Percentiles rank a stretch among this genome's conserved stretches.
phyloP scores from a whole-genome alignment of 805 yeast genomes.

The Yamadazyma takamatsuzukensis region DNA sequence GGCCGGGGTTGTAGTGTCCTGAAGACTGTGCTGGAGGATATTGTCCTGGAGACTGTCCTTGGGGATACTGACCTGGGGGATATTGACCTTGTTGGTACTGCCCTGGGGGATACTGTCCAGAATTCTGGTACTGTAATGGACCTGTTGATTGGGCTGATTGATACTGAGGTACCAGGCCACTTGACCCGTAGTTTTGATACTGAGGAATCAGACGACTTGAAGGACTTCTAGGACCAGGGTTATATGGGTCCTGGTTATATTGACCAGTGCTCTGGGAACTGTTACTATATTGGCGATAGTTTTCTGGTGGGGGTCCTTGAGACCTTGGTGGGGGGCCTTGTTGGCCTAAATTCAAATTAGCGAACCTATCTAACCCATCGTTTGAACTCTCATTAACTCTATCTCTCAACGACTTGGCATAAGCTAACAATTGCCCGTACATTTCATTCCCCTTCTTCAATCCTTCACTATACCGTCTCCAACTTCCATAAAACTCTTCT shows the following conservation, averaged over 20 bases:
- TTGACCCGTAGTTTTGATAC: too few relatives aligned
- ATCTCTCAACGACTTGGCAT: conserved; percentile 16
- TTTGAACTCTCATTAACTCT: conserved; percentile 6
- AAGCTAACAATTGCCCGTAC: conserved; percentile 49
- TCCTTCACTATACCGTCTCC: conserved; percentile 60
- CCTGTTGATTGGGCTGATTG: conserved; percentile 1
- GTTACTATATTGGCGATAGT: too few relatives aligned
- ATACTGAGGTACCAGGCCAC: not conserved
- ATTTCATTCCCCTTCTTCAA: conserved; percentile 58
- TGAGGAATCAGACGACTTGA: too few relatives aligned
- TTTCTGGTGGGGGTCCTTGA: not conserved
- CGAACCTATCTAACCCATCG: conserved; percentile 6
- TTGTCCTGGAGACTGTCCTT: not conserved
- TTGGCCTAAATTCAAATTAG: conserved; percentile 7
- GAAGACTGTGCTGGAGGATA: not conserved
- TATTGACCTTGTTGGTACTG: not conserved
- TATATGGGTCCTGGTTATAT: too few relatives aligned
- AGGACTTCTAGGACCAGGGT: too few relatives aligned
- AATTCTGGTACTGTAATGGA: conserved; percentile 1
- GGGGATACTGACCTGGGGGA: conserved; percentile 1
- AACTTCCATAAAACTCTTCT: conserved; percentile 47
- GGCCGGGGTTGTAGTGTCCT: conserved; percentile 3
- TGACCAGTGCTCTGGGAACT: not conserved
- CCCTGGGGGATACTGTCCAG: not conserved
- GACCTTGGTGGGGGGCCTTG: conserved; percentile 6